Evolutionary conservation across 176 grass and related monocot species (phyloP), one percentile per base, ranked within the genome.

Genomic region (Oryza longistaminata): DNA sequence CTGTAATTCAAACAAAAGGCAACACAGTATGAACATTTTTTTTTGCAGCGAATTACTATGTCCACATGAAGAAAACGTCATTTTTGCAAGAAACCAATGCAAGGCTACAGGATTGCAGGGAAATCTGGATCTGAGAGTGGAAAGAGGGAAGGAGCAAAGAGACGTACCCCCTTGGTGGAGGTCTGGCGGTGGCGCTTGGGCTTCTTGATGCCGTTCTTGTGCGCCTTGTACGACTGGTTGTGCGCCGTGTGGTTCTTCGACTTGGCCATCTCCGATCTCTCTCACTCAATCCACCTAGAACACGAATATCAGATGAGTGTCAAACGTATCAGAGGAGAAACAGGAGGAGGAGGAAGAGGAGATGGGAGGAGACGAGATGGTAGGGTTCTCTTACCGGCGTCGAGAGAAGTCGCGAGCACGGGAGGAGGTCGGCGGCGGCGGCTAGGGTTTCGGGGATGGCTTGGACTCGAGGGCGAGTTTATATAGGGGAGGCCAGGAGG

Each of bases 161-260:
- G 83, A 58, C 75, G 16, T 88, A 93, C 94, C 82, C 94, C 94
- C n/a, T 96, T 96, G 87, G 94, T 96, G 73, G 94, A 96, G 64
- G 89, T 85, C 81, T 96, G 91, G 69, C 85, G 91, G 19, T 93
- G 83, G 73, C 90, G 90, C 86, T 90, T 92, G 58, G 93, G 88
- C 90, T 95, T 95, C 85, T 93, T 95, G 86, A 95, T 95, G 50
- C 93, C 93, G 72, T 95, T 95, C 88, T 58, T 95, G 76, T 95
- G 93, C 66, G 93, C 93, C 86, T 95, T 95, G 88, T 89, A 87
- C 14, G 90, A 92, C 76, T 93, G 93, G 88, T 95, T 95, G 90
- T 95, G 93, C 50, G 93, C 93, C 40, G 93, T 95, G 86, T 95
- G 93, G 73, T 95, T 95, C 93, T 95, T 96, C 66, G 94, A 96